These are phyloP conservation scores for Pythium plurisporium DNA, from an alignment of 352 stramenopile species.

Conservation along the genomic window DNA sequence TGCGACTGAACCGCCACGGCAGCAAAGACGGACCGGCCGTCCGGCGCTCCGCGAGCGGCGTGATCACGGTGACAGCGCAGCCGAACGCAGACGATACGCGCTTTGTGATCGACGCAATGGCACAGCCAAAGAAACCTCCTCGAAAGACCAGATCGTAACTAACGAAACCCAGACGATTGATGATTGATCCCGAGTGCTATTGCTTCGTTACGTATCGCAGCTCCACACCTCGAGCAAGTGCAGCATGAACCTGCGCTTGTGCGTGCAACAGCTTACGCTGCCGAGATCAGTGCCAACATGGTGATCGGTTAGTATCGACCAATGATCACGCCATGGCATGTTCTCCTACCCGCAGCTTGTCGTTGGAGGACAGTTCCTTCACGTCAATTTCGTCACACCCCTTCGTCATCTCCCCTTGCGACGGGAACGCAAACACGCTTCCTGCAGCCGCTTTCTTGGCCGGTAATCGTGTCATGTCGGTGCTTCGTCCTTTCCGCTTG, in stretches of 20 bases:
- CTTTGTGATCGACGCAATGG: constrained; percentile 13
- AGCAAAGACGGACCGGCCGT: constrained; percentile 51
- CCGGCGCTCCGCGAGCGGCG: constrained; percentile 40
- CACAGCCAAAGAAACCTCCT: constrained; percentile 2
- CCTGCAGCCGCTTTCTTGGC: too few species aligned
- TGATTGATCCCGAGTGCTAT: too few species aligned
- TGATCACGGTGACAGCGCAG: constrained; percentile 40
- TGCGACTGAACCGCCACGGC: constrained; percentile 54
- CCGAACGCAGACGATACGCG: constrained; percentile 10
- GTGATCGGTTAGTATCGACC: too few species aligned
- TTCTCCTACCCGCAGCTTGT: background rate
- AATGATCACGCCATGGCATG: background rate
- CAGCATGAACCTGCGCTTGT: background rate
- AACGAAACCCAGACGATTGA: background rate
- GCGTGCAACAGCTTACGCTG: background rate
- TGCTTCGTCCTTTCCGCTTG: background rate
- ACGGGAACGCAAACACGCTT: background rate
- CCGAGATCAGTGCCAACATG: too few species aligned
- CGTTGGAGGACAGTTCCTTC: background rate
- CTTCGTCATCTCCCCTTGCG: background rate
- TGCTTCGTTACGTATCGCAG: background rate
- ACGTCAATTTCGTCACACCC: background rate
- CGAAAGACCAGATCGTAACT: background rate
- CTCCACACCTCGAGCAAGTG: background rate
- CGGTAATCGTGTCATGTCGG: background rate